Evolutionary conservation across 2,329 filamentous ascomycete genomes (phyloP), one percentile per base, ranked within the genome.

Genomic region (Fusarium torulosum): DNA sequence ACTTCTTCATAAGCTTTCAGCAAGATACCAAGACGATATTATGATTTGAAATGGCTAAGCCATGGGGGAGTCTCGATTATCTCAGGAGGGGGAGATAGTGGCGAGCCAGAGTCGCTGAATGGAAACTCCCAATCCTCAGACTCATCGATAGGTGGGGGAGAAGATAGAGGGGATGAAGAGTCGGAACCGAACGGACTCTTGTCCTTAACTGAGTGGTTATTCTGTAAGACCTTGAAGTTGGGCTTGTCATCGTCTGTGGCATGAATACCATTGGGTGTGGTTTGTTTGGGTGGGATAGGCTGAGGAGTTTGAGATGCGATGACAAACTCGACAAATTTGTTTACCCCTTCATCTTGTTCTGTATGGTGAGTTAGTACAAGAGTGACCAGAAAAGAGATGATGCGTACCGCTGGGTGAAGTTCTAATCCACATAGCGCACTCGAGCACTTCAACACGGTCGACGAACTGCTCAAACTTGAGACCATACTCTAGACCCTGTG

Each of bases 371-470:
- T 63, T 8, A 53, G 59, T 9, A 27, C 3, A 19, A 31, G 10
- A 38, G 29, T 45, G 5, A 6, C 20, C 14, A 17, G 7, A n/a
- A 41, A 23, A 7, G 20, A 27, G 17, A 4, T 17, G 13, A 9
- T n/a, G 37, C 46, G 54, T 57, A 72, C 71, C 61, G 29, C 21
- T 31, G 10, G 46, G 47, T 42, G 57, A 47, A 21, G 45, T 55
- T 33, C 46, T 55, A 46, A 70, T 57, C 69, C 67, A 75, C 63
- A 72, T 65, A 31, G 63, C 64, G 47, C 70, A 74, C 46, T 75
- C 69, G 20, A 75, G 59, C 13, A 74, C 46, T 54, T 75, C 73
- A 9, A 75, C 73, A 21, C 63, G 63, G 17, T 42, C 37, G 6
- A 61, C 71, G 38, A 75, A 75, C 3, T 68, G 53, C 14, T 68